A percentile compares a stretch with the other conserved stretches of the same genome.
These are phyloP conservation scores for Avena atlantica DNA, from an alignment of 176 grass and related monocot genomes.

Conservation along the genomic window DNA sequence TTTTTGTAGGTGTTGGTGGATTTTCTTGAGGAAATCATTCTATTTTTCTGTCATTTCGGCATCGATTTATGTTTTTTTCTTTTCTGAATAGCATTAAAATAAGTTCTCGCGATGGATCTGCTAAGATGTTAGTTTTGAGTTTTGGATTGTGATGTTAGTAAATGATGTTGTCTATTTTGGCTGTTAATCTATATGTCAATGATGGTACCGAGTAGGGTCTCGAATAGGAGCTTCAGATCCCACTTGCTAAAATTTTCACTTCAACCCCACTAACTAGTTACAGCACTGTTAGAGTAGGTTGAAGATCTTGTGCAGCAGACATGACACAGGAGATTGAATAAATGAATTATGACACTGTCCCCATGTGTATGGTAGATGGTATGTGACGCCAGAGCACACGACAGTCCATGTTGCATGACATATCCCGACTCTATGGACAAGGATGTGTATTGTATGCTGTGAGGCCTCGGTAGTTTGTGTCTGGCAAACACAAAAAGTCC, in stretches of 20 bases:
- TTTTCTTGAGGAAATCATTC: neutral
- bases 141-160: neutral
- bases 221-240: neutral
- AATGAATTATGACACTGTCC: neutral
- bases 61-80: neutral
- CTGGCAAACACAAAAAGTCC: neutral
- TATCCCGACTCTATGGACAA: neutral
- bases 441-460: neutral
- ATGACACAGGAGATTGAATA: neutral
- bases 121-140: neutral
- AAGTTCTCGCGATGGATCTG: neutral
- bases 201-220: neutral
- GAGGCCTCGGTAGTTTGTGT: neutral
- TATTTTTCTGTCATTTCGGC: neutral
- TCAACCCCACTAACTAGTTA: neutral
- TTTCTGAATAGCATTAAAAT: neutral
- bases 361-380: constrained; percentile 1
- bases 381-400: neutral
- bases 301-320: neutral
- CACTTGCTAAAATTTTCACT: neutral
- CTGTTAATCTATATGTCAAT: neutral
- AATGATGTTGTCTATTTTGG: neutral
- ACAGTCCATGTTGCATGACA: neutral
- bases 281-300: neutral
- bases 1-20: constrained; percentile 3